Conservation (phyloP, 2,329 filamentous ascomycete genomes). For the Septoria petroselini region DNA sequence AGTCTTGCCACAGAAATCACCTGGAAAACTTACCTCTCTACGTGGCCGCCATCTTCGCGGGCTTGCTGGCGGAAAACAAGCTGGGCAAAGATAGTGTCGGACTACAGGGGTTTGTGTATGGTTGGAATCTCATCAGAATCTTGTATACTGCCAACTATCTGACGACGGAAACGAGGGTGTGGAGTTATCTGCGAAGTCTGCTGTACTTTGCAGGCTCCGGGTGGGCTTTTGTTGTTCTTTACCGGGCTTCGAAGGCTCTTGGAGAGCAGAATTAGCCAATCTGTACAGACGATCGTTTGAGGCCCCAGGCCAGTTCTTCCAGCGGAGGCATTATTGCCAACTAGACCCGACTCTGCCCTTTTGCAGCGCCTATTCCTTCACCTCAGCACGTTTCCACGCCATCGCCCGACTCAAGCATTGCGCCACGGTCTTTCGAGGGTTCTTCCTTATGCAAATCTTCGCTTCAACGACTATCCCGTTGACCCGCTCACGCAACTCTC, state of each 20-base stretch:
- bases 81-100: slow-evolving; percentile 31
- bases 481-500: too few species aligned
- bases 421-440: too few species aligned
- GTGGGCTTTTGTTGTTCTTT: slow-evolving; percentile 35
- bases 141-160: slow-evolving; percentile 42
- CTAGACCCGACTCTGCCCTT: too few species aligned
- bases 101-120: slow-evolving; percentile 38
- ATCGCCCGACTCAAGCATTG: too few species aligned
- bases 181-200: slow-evolving; percentile 34
- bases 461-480: too few species aligned
- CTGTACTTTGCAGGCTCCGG: slow-evolving; percentile 34
- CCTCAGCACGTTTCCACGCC: too few species aligned
- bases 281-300: too few species aligned
- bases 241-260: slow-evolving; percentile 33
- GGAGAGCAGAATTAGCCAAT: slow-evolving; percentile 15
- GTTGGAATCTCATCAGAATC: slow-evolving; percentile 39
- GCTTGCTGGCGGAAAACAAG: slow-evolving; percentile 41
- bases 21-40: slow-evolving; percentile 50
- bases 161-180: slow-evolving; percentile 25
- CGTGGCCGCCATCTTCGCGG: slow-evolving; percentile 44
- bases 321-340: too few species aligned
- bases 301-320: too few species aligned
- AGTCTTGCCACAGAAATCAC: slow-evolving; percentile 47
- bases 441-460: too few species aligned
- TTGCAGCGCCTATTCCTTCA: too few species aligned